Evolutionary conservation across 148 eudicot genomes (phyloP).

Genomic region (Drosera capensis): DNA sequence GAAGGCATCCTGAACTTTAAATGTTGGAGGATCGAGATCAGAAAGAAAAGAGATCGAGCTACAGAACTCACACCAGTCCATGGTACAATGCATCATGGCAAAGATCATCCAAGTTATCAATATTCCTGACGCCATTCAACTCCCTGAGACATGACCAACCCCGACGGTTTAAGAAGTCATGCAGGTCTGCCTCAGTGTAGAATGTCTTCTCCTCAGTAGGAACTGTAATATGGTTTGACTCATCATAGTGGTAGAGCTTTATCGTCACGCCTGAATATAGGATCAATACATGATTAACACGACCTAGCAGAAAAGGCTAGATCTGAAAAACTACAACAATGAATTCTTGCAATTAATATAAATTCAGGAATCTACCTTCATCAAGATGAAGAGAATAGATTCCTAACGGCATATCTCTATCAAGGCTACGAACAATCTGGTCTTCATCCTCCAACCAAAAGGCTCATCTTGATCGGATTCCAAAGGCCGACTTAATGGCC

Average conservation of each 20-base stretch:
- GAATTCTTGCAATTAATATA: too few relatives aligned
- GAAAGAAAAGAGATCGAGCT: too few relatives aligned
- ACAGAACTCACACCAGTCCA: too few relatives aligned
- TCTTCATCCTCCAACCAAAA: conserved; percentile 94
- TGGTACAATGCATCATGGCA: conserved; percentile 60
- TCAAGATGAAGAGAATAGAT: conserved; percentile 71
- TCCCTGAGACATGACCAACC: conserved; percentile 63
- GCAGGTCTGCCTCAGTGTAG: conserved; percentile 64
- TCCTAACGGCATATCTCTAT: conserved; percentile 75
- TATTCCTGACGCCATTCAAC: conserved; percentile 34
- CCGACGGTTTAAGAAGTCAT: conserved; percentile 52
- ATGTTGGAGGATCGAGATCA: too few relatives aligned
- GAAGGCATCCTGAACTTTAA: too few relatives aligned
- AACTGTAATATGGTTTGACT: conserved; percentile 34
- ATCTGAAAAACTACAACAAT: too few relatives aligned
- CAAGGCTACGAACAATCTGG: conserved; percentile 53
- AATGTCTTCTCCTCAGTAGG: conserved; percentile 69
- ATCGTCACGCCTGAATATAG: conserved; percentile 39
- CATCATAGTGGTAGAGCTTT: conserved; percentile 55
- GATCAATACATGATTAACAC: too few relatives aligned
- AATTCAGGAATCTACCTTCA: too few relatives aligned
- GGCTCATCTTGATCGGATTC: conserved; percentile 64
- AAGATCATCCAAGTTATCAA: conserved; percentile 61
- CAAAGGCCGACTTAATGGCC: conserved; percentile 67
- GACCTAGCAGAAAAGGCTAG: too few relatives aligned